Evolutionary conservation across 257 asterid species (phyloP).

Genomic region (Rhazya stricta): DNA sequence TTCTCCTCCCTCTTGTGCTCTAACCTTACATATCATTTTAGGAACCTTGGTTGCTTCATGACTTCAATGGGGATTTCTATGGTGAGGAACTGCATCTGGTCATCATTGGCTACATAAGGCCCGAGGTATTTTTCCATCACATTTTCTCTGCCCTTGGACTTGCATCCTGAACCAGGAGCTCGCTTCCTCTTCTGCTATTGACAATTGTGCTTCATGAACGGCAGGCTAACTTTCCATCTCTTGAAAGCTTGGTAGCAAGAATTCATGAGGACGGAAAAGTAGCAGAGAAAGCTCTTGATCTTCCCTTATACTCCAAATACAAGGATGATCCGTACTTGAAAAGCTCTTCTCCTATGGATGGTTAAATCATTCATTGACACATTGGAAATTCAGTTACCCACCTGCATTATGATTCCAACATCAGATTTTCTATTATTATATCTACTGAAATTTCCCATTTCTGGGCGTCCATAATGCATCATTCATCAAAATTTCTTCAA

Average conservation of each 20-base stretch:
- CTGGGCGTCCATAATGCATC: not conserved
- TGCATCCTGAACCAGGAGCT: not conserved
- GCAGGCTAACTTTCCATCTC: conserved; percentile 69
- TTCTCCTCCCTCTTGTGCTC: not conserved
- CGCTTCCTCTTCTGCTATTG: not conserved
- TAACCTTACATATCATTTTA: conserved; percentile 24
- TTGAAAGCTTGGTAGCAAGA: conserved; percentile 67
- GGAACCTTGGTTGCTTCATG: conserved; percentile 99
- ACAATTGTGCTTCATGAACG: not conserved
- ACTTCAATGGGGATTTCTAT: conserved; percentile 71
- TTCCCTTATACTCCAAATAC: conserved; percentile 50
- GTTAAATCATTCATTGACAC: not conserved
- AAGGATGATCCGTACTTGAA: conserved; percentile 51
- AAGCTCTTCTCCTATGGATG: not conserved
- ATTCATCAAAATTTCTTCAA: not conserved
- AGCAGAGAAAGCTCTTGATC: conserved; percentile 74
- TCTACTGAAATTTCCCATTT: not conserved
- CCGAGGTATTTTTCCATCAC: conserved; percentile 54
- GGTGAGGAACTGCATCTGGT: conserved; percentile 78
- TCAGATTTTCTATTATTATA: not conserved
- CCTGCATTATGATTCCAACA: not conserved
- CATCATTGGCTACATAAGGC: conserved; percentile 76
- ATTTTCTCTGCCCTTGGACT: not conserved
- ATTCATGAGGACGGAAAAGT: conserved; percentile 61
- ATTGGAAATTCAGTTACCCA: not conserved